Percentiles rank a stretch among this genome's conserved stretches.
These are phyloP conservation scores for Suhomyces tanzawaensis DNA, from an alignment of 805 yeast species.

Conservation along the genomic window DNA sequence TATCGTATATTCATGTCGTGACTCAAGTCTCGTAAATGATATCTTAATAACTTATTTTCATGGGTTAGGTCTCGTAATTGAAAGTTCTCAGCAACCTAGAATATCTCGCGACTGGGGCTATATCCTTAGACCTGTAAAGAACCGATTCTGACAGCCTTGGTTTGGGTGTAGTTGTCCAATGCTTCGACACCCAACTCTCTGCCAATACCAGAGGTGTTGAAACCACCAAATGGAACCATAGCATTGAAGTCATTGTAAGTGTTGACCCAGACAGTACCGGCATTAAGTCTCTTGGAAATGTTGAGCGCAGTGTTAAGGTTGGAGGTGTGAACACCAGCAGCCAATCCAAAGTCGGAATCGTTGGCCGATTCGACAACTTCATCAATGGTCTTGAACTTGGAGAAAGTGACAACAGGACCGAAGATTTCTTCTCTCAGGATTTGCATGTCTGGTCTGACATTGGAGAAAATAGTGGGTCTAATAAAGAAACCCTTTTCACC, in stretches of 20 bases:
- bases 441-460: constrained; percentile 68
- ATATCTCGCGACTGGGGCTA: too few species aligned
- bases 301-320: constrained; percentile 72
- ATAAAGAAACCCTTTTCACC: constrained; percentile 70
- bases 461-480: constrained; percentile 83
- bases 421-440: constrained; percentile 89
- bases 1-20: too few species aligned
- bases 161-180: constrained; percentile 78
- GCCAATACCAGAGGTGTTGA: constrained; percentile 88
- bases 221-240: constrained; percentile 91
- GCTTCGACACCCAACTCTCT: constrained; percentile 92
- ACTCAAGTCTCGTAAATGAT: too few species aligned
- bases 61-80: too few species aligned
- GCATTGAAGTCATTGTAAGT: constrained; percentile 86
- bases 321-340: constrained; percentile 85
- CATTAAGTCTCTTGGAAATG: constrained; percentile 69
- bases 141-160: constrained; percentile 74
- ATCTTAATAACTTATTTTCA: too few species aligned
- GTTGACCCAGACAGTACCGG: constrained; percentile 93
- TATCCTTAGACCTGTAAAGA: too few species aligned
- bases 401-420: constrained; percentile 87
- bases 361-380: constrained; percentile 79
- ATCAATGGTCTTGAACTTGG: constrained; percentile 78
- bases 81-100: too few species aligned
- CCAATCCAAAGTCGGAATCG: constrained; percentile 80